Conservation (phyloP, 495 filamentous ascomycete genomes). For the Arthonia radiata region DNA sequence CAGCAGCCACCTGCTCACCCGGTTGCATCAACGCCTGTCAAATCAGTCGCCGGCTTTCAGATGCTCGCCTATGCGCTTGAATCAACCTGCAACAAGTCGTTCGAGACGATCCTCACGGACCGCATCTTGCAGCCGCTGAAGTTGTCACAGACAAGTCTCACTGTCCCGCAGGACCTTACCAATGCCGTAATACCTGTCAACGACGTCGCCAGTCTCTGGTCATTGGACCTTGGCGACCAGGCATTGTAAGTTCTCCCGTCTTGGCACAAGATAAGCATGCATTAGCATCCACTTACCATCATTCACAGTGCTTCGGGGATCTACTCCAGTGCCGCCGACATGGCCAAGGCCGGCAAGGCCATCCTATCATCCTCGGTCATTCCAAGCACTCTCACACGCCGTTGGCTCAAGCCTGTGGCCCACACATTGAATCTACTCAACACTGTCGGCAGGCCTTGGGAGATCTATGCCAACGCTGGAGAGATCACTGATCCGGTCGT, state of each 20-base stretch:
- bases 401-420: slow-evolving; percentile 23
- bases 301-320: slow-evolving; percentile 5
- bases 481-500: slow-evolving; percentile 9
- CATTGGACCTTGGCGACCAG: slow-evolving; percentile 3
- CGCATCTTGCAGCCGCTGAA: slow-evolving; percentile 21
- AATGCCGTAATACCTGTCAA: slow-evolving; percentile 15
- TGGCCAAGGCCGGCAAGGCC: slow-evolving; percentile 17
- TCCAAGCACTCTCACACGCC: slow-evolving; percentile 14
- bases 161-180: slow-evolving; percentile 9
- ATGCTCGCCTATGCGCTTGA: slow-evolving; percentile 13
- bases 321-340: slow-evolving; percentile 13
- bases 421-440: slow-evolving; percentile 23
- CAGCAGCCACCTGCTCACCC: slow-evolving; percentile 21
- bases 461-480: slow-evolving; percentile 13
- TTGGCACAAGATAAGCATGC: neutral
- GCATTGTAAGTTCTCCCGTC: slow-evolving; percentile 4
- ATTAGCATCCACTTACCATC: no score
- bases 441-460: slow-evolving; percentile 21
- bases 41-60: slow-evolving; percentile 13
- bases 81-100: slow-evolving; percentile 6
- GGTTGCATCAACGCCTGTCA: slow-evolving; percentile 13
- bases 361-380: slow-evolving; percentile 23
- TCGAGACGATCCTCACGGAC: slow-evolving; percentile 17
- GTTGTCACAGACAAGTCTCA: slow-evolving; percentile 19
- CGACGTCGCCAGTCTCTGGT: slow-evolving; percentile 4